Evolutionary conservation across 345 rosid species (phyloP).

Genomic region (Carallia brachiata): DNA sequence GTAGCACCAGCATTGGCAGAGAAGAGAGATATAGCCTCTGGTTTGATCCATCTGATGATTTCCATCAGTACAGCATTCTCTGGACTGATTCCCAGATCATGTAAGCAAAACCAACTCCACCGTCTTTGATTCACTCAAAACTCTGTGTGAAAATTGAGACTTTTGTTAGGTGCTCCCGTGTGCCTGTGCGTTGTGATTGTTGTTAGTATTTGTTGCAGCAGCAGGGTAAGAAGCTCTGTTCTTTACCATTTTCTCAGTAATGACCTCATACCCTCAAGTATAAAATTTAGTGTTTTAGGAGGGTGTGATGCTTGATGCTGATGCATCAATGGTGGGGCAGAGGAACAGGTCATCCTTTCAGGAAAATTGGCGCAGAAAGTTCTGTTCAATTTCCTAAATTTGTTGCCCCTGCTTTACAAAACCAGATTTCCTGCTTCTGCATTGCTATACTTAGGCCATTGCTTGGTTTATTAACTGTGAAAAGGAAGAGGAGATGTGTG

Average conservation of each 20-base stretch:
- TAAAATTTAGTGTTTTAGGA: conserved; percentile 19
- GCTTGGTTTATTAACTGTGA: conserved; percentile 21
- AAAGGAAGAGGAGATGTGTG: background rate
- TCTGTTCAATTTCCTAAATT: conserved; percentile 21
- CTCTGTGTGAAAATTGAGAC: background rate
- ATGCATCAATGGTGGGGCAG: conserved; percentile 11
- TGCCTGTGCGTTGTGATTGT: too few species aligned
- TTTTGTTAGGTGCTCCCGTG: too few species aligned
- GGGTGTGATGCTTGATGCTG: conserved; percentile 15
- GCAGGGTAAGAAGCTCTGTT: conserved; percentile 6
- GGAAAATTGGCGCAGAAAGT: conserved; percentile 11
- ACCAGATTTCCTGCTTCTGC: conserved; percentile 19
- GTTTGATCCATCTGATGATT: conserved; percentile 96
- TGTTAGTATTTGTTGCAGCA: too few species aligned
- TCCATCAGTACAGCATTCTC: conserved; percentile 83
- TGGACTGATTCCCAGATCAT: conserved; percentile 91
- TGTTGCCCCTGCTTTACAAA: conserved; percentile 25
- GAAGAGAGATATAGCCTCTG: conserved; percentile 97
- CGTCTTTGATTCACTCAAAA: background rate
- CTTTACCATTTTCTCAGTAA: conserved; percentile 1
- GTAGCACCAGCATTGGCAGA: conserved; percentile 83
- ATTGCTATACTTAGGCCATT: conserved; percentile 5
- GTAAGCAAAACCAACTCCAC: conserved; percentile 42
- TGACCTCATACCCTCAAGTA: conserved; percentile 6
- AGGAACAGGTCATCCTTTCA: conserved; percentile 18